Conservation (phyloP, 805 yeast genomes). For the Sugiyamaella lignohabitans region DNA sequence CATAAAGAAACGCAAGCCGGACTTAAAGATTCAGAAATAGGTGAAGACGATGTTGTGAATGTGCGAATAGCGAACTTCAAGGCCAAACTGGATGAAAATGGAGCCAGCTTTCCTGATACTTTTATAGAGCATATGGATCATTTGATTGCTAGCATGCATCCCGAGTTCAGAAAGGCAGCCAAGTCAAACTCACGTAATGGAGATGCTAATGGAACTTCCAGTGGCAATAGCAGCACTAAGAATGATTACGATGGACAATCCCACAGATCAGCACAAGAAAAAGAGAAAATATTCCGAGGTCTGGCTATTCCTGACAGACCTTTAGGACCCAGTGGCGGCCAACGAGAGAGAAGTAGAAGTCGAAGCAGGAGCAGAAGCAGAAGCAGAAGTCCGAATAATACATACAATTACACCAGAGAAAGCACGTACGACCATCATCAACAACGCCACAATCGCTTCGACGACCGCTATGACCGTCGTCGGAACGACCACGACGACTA, state of each 20-base stretch:
- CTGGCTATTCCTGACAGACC: constrained; percentile 21
- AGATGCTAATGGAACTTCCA: too few relatives aligned
- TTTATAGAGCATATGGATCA: constrained; percentile 28
- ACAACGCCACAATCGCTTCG: background rate
- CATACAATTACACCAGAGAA: background rate
- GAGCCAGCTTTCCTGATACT: constrained; percentile 36
- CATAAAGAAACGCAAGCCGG: constrained; percentile 3
- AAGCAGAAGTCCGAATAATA: background rate
- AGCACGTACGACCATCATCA: background rate
- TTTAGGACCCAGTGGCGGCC: background rate
- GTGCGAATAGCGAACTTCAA: constrained; percentile 31
- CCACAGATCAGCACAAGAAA: background rate
- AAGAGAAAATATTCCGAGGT: constrained; percentile 14
- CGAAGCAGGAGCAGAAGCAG: constrained; percentile 12
- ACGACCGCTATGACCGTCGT: background rate
- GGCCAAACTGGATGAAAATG: constrained; percentile 36
- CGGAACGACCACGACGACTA: too few relatives aligned
- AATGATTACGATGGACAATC: background rate
- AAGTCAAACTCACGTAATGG: background rate
- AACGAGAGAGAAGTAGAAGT: constrained; percentile 15
- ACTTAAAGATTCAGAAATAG: constrained; percentile 23
- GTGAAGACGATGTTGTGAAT: background rate
- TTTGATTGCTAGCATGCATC: constrained; percentile 29
- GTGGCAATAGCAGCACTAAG: too few relatives aligned
- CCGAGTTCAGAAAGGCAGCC: constrained; percentile 20